Conservation (phyloP, 2,329 filamentous ascomycete species). For the Fusarium abutilonis region DNA sequence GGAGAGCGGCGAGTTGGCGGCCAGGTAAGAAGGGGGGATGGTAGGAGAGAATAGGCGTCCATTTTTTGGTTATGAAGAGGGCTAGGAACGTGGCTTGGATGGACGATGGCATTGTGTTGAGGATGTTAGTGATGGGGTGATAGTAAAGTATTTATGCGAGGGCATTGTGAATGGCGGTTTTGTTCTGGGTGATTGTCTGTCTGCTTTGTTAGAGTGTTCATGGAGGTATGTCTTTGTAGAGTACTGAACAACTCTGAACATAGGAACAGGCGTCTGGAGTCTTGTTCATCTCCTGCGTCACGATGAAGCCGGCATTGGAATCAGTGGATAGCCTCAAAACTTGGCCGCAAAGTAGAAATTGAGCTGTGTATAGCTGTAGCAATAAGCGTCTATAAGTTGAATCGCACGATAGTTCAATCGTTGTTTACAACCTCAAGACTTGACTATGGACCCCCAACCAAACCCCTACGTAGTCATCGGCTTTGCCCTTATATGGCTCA, state of each 20-base stretch:
- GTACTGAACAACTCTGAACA: background rate
- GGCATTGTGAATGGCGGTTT: background rate
- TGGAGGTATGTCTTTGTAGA: background rate
- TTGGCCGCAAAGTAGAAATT: background rate
- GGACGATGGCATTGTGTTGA: background rate
- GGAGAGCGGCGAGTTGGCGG: conserved; percentile 4
- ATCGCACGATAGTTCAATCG: no score
- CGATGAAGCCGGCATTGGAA: background rate
- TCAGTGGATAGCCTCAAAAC: background rate
- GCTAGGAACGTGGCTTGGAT: background rate
- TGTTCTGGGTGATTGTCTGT: background rate
- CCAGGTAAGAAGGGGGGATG: conserved; percentile 8
- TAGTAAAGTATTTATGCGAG: background rate
- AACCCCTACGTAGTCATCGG: conserved; percentile 3
- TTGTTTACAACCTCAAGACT: background rate
- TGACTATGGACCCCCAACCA: background rate
- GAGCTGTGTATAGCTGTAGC: background rate
- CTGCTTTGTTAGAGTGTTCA: conserved; percentile 4
- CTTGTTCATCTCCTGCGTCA: no score
- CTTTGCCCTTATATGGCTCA: conserved; percentile 2
- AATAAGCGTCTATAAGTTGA: background rate
- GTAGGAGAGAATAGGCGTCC: conserved; percentile 5
- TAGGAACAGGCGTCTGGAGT: background rate
- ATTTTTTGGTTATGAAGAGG: conserved; percentile 1
- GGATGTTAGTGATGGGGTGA: background rate